phyloP scores from a whole-genome alignment of 1,139 yeast genomes.

The Magnusiomyces fungicola region DNA sequence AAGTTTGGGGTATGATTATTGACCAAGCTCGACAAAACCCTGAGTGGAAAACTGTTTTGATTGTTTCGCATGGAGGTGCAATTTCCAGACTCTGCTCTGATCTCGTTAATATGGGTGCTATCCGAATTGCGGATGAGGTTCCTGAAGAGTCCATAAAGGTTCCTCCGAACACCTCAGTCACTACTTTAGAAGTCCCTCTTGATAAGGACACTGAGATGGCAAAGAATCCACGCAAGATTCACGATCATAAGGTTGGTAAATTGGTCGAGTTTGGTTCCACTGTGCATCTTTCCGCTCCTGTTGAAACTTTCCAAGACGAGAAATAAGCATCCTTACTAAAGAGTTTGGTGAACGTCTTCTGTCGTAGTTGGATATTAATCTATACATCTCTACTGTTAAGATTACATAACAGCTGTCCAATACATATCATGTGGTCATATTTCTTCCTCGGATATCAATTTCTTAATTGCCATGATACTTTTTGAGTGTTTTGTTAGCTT shows the following conservation, averaged over 20 bases:
- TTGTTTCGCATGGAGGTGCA: conserved; percentile 86
- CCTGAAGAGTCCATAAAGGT: conserved; percentile 4
- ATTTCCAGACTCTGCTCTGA: conserved; percentile 46
- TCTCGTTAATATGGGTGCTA: conserved; percentile 4
- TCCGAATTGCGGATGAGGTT: background rate
- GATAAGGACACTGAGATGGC: background rate
- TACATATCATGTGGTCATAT: background rate
- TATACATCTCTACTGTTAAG: background rate
- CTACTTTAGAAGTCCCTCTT: conserved; percentile 5
- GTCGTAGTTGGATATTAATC: background rate
- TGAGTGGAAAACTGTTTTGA: conserved; percentile 40
- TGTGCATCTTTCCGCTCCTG: conserved; percentile 1
- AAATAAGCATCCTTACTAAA: background rate
- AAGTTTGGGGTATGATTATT: conserved; percentile 43
- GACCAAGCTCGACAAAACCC: conserved; percentile 33
- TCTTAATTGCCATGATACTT: too few species aligned
- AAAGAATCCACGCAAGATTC: background rate
- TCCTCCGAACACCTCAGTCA: conserved; percentile 10
- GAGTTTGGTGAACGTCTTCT: background rate
- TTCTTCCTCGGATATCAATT: background rate
- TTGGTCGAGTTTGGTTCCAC: conserved; percentile 1
- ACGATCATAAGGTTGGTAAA: background rate
- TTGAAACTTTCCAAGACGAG: background rate
- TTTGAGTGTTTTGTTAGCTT: too few species aligned
- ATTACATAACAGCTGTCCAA: background rate